Conservation (phyloP, 73 alveolate genomes). For the Durusdinium trenchii region DNA sequence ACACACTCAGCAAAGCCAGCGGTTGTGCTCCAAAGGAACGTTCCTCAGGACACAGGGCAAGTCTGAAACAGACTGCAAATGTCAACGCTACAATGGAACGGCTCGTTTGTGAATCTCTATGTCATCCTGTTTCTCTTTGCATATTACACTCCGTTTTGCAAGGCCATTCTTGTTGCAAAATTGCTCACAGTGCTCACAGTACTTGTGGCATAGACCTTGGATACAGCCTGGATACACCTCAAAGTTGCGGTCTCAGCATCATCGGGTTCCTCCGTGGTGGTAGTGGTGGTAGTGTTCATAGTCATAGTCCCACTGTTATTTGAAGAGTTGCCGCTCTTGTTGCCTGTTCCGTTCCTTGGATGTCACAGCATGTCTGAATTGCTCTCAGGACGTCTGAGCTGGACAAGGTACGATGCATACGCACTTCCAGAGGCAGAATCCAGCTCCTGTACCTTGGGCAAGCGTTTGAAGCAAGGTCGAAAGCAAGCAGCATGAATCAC, state of each 20-base stretch:
- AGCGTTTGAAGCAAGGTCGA: neutral
- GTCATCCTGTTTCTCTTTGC: no score
- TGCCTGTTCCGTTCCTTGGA: slow-evolving; percentile 1
- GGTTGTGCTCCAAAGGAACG: neutral
- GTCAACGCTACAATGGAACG: no score
- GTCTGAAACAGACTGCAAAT: no score
- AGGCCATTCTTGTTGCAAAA: no score
- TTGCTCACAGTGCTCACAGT: no score
- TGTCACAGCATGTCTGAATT: neutral
- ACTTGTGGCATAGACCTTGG: neutral
- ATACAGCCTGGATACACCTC: no score
- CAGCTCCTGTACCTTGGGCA: slow-evolving; percentile 54
- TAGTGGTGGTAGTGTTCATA: slow-evolving; percentile 47
- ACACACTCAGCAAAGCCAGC: neutral
- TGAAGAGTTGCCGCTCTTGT: slow-evolving; percentile 33
- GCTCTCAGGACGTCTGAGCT: neutral
- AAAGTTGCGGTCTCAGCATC: slow-evolving; percentile 27
- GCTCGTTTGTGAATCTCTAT: no score
- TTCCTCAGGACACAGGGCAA: neutral
- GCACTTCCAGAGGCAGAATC: slow-evolving; percentile 92
- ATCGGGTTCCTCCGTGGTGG: slow-evolving; percentile 90
- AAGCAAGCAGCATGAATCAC: no score
- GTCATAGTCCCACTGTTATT: no score
- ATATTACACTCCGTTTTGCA: no score
- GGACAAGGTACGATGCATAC: slow-evolving; percentile 54